phyloP scores from a whole-genome alignment of 371 early-diverging fungal species.

The Circinella umbellata region DNA sequence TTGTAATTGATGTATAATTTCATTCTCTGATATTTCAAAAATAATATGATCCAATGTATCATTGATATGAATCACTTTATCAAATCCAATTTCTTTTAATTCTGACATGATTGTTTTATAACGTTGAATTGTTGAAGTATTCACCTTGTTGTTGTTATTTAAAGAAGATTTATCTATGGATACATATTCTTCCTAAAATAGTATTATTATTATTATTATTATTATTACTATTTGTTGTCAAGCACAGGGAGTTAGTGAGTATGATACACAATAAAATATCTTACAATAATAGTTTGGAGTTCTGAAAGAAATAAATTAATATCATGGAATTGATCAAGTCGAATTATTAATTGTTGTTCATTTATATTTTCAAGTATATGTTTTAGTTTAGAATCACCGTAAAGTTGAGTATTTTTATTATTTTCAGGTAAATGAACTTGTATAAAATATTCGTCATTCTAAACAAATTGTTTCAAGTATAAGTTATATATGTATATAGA shows the following conservation, averaged over 20 bases:
- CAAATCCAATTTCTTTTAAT: constrained; percentile 29
- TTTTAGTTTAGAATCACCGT: constrained; percentile 29
- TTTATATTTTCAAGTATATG: constrained; percentile 22
- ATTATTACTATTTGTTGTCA: too few species aligned
- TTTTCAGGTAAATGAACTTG: constrained; percentile 25
- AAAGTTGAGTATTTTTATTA: constrained; percentile 16
- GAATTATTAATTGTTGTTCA: constrained; percentile 7
- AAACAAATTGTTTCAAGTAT: neutral
- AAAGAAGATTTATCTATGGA: neutral
- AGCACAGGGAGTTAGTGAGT: too few species aligned
- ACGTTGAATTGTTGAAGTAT: constrained; percentile 19
- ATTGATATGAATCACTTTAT: constrained; percentile 22
- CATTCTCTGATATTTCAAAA: constrained; percentile 16
- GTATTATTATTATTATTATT: too few species aligned
- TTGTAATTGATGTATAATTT: constrained; percentile 23
- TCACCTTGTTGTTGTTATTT: neutral
- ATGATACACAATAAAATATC: neutral
- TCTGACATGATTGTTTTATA: constrained; percentile 24
- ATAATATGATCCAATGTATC: constrained; percentile 24
- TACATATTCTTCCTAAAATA: neutral
- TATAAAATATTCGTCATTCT: constrained; percentile 35
- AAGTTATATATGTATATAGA: too few species aligned
- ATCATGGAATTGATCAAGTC: constrained; percentile 30
- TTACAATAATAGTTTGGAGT: constrained; percentile 41
- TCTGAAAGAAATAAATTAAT: constrained; percentile 38